Evolutionary conservation across 371 early-diverging fungal genomes (phyloP).

Genomic region (Dichotomocladium elegans): DNA sequence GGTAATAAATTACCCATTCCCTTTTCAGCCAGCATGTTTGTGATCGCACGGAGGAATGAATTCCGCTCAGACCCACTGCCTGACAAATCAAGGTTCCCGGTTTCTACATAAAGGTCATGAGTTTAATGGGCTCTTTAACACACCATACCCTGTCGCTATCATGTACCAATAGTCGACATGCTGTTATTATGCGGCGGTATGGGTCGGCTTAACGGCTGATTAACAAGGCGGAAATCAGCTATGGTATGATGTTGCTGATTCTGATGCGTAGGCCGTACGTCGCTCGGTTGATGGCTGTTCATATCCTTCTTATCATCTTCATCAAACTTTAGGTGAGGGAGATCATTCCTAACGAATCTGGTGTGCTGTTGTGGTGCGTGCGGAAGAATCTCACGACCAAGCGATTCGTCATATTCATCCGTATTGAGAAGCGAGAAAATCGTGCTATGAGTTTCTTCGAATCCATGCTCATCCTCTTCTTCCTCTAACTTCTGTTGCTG

Average conservation of each 20-base stretch:
- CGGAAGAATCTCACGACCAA: constrained; percentile 42
- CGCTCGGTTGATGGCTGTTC: no score
- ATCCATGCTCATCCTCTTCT: constrained; percentile 15
- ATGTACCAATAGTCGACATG: no score
- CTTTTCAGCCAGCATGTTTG: constrained; percentile 71
- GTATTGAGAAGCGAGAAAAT: constrained; percentile 55
- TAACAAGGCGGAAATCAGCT: constrained; percentile 4
- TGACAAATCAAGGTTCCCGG: constrained; percentile 20
- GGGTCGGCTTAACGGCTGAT: background rate
- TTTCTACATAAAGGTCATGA: no score
- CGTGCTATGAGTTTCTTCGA: constrained; percentile 2
- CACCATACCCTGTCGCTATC: no score
- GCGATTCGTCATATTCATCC: constrained; percentile 60
- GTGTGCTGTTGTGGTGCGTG: background rate
- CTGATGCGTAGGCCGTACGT: background rate
- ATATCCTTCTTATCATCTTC: constrained; percentile 17
- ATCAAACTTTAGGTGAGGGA: constrained; percentile 29
- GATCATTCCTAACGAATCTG: background rate
- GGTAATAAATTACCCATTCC: constrained; percentile 60
- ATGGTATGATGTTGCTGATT: constrained; percentile 6
- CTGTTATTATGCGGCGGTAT: no score
- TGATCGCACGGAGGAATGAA: constrained; percentile 74
- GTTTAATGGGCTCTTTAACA: no score
- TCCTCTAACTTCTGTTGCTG: background rate
- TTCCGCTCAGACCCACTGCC: constrained; percentile 29